phyloP scores from a whole-genome alignment of 108 stramenopile genomes.

The Cyclotella baltica region DNA sequence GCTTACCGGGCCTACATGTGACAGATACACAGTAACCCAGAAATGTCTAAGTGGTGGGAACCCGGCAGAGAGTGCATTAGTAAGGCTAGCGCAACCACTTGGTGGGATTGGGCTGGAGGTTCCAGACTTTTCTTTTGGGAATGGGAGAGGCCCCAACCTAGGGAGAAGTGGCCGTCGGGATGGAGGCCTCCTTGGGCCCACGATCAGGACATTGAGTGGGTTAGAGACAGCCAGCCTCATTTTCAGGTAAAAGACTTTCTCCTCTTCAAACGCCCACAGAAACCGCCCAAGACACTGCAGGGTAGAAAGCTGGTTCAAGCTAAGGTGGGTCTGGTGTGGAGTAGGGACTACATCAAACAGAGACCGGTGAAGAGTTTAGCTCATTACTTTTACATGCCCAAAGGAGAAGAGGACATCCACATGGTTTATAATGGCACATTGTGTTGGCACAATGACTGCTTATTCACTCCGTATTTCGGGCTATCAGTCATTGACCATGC shows the following conservation, averaged over 20 bases:
- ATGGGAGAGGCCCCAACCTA: too few relatives aligned
- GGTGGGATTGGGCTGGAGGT: conserved; percentile 57
- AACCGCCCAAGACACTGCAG: not conserved
- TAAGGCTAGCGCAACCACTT: conserved; percentile 13
- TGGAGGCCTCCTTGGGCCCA: not conserved
- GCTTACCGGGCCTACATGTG: not conserved
- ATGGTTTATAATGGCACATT: too few relatives aligned
- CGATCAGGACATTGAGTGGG: conserved; percentile 8
- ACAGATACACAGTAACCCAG: not conserved
- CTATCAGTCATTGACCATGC: conserved; percentile 31
- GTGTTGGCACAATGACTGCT: conserved; percentile 44
- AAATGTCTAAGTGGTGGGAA: not conserved
- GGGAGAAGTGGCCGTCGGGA: not conserved
- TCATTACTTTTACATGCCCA: conserved; percentile 48
- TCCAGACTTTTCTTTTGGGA: conserved; percentile 51
- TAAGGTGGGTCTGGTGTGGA: conserved; percentile 30
- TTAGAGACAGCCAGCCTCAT: too few relatives aligned
- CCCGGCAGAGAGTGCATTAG: conserved; percentile 21
- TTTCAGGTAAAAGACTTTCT: not conserved
- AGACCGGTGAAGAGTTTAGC: conserved; percentile 9
- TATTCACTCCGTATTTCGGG: conserved; percentile 53
- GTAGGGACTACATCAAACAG: conserved; percentile 9
- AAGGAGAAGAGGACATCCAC: conserved; percentile 56
- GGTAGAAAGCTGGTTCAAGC: not conserved
- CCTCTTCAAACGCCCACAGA: not conserved